Base-by-base conservation (phyloP, 768 basidiomycete species). In the Phaeolepiota aurea region DNA sequence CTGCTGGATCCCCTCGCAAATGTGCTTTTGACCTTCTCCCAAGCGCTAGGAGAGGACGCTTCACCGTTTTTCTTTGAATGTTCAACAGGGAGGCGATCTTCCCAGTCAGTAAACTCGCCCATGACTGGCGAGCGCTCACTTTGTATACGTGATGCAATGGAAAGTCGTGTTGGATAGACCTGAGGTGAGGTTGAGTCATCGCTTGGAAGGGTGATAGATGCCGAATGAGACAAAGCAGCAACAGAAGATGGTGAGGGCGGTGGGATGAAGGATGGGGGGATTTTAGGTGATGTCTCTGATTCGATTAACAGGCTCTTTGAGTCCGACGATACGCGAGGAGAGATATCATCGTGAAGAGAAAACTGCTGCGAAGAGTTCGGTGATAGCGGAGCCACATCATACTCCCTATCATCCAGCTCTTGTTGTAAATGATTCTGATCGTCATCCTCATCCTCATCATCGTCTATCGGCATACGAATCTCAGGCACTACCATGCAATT, bases 21-120 rank as follows among this genome's bases (percentile, higher is more conserved):
- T 0, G 80, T 74, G 41, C 65, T 72, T 50, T 82, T 82, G 38
- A 89, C 65, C 54, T 77, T 84, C 46, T 83, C 77, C 87, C 85
- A 89, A 22, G 78, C 63, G 45, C 70, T 75, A 31, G 71, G 68
- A 12, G 72, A 71, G 15, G 66, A 62, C 11, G 64, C 64, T 36
- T 86, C 84, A 18, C 61, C 72, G 44, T 57, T 66, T 15, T 78
- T 74, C 53, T 85, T 86, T 9, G 73, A 64, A 25, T 60, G 55
- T 41, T 74, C 76, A 20, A 56, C 54, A 21, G 54, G 58, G n/a
- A 53, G 45, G 5, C 67, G 61, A 5, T 71, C 76, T 31, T 77
- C 78, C 61, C 63, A 65, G 16, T 74, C 71, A 5, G 68, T 64
- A 42, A 69, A 74, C 30, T 77, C 77, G 19, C 66, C 57, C 37